Percentiles rank a stretch among this genome's conserved stretches.
phyloP scores from a whole-genome alignment of 2,329 filamentous ascomycete genomes.

The Colletotrichum tropicicola region DNA sequence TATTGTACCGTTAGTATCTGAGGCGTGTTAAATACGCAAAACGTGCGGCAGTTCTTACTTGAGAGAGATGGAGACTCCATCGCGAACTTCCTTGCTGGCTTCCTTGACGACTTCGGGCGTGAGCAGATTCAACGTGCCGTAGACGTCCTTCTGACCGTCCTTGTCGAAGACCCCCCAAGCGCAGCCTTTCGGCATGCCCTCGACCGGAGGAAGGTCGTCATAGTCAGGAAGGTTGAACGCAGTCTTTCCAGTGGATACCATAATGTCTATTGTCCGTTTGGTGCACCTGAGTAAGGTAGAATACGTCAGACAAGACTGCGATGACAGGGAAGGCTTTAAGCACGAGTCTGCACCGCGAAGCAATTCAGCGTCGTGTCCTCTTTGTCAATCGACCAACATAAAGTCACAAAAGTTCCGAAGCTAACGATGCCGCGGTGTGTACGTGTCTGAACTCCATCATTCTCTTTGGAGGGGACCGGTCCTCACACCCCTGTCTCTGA shows the following conservation, averaged over 20 bases:
- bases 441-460: no score
- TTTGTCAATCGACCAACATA: no score
- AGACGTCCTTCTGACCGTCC: constrained; percentile 56
- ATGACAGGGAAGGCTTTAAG: no score
- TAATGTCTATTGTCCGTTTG: background rate
- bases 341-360: no score
- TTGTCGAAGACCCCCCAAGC: constrained; percentile 63
- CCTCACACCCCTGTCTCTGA: no score
- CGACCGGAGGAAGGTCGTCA: constrained; percentile 50
- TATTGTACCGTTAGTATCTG: constrained; percentile 29
- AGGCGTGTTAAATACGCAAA: background rate
- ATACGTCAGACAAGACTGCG: background rate
- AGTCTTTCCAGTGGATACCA: background rate
- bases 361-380: no score
- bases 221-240: constrained; percentile 49
- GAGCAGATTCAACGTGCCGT: constrained; percentile 63
- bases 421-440: no score
- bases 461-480: no score
- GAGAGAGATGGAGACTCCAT: constrained; percentile 61
- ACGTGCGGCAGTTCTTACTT: constrained; percentile 47
- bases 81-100: constrained; percentile 51
- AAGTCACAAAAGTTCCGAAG: no score
- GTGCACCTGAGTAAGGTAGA: background rate
- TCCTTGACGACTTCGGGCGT: constrained; percentile 53
- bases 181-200: constrained; percentile 56